Evolutionary conservation across 805 yeast species (phyloP), one percentile per base, ranked within the genome.

Genomic region (Candida loeiensis): DNA sequence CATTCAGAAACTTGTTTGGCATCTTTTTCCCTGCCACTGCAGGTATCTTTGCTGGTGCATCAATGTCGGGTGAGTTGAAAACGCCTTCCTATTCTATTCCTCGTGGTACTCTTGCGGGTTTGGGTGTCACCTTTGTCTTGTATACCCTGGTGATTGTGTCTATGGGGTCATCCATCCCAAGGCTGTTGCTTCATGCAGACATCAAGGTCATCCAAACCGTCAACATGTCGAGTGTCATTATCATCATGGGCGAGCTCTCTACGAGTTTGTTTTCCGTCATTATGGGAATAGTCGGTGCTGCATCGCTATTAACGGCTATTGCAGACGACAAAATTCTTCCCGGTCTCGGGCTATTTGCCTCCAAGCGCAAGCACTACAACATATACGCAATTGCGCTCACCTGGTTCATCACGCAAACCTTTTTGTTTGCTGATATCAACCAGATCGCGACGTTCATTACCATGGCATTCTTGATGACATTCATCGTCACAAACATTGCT

Each of bases 11-110:
- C 56, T 63, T 95, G 47, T 93, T 93, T 74, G 98, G 98, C 3
- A 86, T 93, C 33, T 88, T 93, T 58, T 93, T 93, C 67, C 97
- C 99, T 8, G 96, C 99, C 1, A 91, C 99, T 0, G 96, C 98
- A 5, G 99, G 99, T 43, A 90, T 93, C 19, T 83, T 93, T 61
- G 98, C 99, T 2, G 99, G 99, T 13, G 97, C 99, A 2, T 85
- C 95, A 17, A 93, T 93, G 99, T 88, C 96, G 29, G 98, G 99
- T 14, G 96, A 89, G 51, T 71, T 93, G 46, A 67, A 76, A 41
- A 80, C 76, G 40, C 99, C 99, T 0, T 87, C 96, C 0, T 79
- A 76, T 52, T 79, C 95, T 1, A 93, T 93, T 34, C 99, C 99
- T 0, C 73, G 75, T 45, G 99, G 99, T n/a, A 93, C 99, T 0